These are phyloP conservation scores for Starmera amethionina DNA, from an alignment of 805 yeast species.

Conservation along the genomic window DNA sequence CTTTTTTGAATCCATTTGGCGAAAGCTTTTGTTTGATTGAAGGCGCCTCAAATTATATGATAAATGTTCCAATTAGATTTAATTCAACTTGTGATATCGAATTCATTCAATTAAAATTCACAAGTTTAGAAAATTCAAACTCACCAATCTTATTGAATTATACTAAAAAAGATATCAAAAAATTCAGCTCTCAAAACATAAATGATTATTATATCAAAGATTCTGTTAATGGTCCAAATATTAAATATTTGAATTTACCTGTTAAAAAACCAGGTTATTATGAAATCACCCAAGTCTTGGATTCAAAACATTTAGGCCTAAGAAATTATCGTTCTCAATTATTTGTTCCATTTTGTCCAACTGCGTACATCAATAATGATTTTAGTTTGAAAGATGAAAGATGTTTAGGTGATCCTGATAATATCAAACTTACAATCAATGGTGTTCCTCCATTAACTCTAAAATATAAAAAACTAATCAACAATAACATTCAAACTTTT, in stretches of 20 bases:
- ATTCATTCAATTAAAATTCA: slow-evolving; percentile 52
- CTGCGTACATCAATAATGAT: slow-evolving; percentile 40
- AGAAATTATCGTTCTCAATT: slow-evolving; percentile 53
- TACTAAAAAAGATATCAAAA: slow-evolving; percentile 45
- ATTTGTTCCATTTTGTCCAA: slow-evolving; percentile 70
- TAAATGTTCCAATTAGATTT: slow-evolving; percentile 61
- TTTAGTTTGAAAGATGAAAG: slow-evolving; percentile 27
- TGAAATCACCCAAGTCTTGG: slow-evolving; percentile 56
- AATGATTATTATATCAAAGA: slow-evolving; percentile 17
- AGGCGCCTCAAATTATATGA: slow-evolving; percentile 18
- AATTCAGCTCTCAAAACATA: slow-evolving; percentile 16
- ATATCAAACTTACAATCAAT: slow-evolving; percentile 39
- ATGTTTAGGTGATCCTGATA: slow-evolving; percentile 55
- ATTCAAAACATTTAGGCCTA: slow-evolving; percentile 50
- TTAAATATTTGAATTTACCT: slow-evolving; percentile 58
- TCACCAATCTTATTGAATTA: slow-evolving; percentile 38
- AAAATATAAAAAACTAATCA: slow-evolving; percentile 39
- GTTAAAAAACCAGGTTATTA: slow-evolving; percentile 69
- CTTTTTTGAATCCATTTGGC: slow-evolving; percentile 66
- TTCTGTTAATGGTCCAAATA: slow-evolving; percentile 18
- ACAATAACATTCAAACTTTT: slow-evolving; percentile 23
- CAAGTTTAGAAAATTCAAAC: slow-evolving; percentile 40
- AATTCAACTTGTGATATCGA: slow-evolving; percentile 73
- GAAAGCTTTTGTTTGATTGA: slow-evolving; percentile 52
- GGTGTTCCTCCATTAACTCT: slow-evolving; percentile 78